phyloP scores from a whole-genome alignment of 2,329 filamentous ascomycete species.

The Xylariomycetidae sp. region DNA sequence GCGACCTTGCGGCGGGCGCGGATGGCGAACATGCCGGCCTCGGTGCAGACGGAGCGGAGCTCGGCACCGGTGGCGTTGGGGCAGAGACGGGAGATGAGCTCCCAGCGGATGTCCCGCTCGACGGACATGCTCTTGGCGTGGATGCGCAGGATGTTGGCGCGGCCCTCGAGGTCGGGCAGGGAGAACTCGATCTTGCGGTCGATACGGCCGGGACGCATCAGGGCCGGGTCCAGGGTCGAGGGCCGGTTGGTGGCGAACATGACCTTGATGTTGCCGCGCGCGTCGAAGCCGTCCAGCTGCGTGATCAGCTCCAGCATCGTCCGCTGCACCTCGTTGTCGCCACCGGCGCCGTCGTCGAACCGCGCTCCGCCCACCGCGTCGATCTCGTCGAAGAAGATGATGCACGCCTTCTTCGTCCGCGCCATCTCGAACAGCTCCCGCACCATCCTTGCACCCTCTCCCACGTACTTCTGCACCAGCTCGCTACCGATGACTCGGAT shows the following conservation, averaged over 20 bases:
- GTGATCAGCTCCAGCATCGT: constrained; percentile 98
- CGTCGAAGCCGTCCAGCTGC: constrained; percentile 93
- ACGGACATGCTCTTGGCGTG: constrained; percentile 99
- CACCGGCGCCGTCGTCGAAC: constrained; percentile 93
- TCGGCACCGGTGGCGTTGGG: constrained; percentile 97
- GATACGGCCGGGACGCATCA: constrained; percentile 96
- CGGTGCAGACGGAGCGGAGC: constrained; percentile 90
- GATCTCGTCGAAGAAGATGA: constrained; percentile 99
- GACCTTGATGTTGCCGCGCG: constrained; percentile 96
- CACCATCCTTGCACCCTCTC: constrained; percentile 97
- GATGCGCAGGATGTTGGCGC: constrained; percentile 95
- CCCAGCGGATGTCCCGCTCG: constrained; percentile 97
- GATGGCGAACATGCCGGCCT: constrained; percentile 98
- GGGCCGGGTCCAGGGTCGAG: constrained; percentile 88
- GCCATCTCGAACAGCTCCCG: constrained; percentile 99
- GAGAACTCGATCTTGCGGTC: constrained; percentile 99
- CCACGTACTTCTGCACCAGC: constrained; percentile 97
- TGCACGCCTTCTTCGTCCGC: constrained; percentile 97
- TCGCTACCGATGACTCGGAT: constrained; percentile 98
- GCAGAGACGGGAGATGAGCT: constrained; percentile 93
- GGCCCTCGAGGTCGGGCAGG: constrained; percentile 90
- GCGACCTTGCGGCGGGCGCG: constrained; percentile 92
- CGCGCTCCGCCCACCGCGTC: constrained; percentile 93
- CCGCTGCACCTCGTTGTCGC: constrained; percentile 95
- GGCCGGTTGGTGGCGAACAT: constrained; percentile 99